Evolutionary conservation across 2,329 filamentous ascomycete species (phyloP).

Genomic region (Neonectria magnoliae): DNA sequence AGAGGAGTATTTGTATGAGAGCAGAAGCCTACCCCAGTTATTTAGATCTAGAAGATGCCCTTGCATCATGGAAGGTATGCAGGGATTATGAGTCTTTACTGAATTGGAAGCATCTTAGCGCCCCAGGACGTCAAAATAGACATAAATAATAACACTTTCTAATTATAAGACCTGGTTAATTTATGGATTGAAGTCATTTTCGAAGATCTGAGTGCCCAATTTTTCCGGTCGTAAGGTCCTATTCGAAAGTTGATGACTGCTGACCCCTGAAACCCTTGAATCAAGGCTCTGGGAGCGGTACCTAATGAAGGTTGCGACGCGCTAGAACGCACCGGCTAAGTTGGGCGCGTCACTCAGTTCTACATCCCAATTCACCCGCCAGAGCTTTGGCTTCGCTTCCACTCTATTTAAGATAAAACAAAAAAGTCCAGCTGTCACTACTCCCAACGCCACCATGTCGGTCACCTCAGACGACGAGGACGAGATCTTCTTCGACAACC

Average conservation of each 20-base stretch:
- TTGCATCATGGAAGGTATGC: neutral
- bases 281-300: slow-evolving; percentile 22
- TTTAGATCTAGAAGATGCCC: too few relatives aligned
- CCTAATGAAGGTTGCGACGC: slow-evolving; percentile 17
- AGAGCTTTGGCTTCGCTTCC: slow-evolving; percentile 5
- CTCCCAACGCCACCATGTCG: slow-evolving; percentile 41
- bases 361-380: slow-evolving; percentile 19
- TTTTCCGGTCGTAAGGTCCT: neutral
- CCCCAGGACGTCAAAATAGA: neutral
- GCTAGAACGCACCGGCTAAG: slow-evolving; percentile 13
- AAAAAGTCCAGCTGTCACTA: neutral
- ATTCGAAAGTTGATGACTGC: neutral
- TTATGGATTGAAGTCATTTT: neutral
- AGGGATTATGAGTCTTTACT: neutral
- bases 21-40: too few relatives aligned
- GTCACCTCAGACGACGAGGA: slow-evolving; percentile 50
- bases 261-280: neutral
- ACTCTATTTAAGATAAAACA: too few relatives aligned
- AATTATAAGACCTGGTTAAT: neutral
- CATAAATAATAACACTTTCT: neutral
- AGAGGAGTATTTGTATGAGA: neutral
- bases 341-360: slow-evolving; percentile 24
- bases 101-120: neutral
- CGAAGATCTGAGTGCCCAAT: neutral
- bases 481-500: slow-evolving; percentile 50